These are phyloP conservation scores for Cladophialophora chaetospira DNA, from an alignment of 2,329 filamentous ascomycete species.

Conservation along the genomic window DNA sequence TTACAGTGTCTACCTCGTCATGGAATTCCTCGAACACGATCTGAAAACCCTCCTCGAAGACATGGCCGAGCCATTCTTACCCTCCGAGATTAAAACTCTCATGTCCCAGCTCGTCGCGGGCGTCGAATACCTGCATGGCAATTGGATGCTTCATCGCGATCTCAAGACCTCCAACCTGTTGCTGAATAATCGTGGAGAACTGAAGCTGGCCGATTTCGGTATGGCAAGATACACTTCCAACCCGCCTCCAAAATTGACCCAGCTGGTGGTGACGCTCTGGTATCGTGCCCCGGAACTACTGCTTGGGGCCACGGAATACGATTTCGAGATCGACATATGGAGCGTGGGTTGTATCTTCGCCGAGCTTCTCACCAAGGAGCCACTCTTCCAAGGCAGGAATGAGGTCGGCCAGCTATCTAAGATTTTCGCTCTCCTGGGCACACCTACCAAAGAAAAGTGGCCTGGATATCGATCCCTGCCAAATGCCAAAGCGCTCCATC, in stretches of 20 bases:
- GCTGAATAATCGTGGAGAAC: slow-evolving; percentile 88
- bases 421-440: slow-evolving; percentile 87
- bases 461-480: slow-evolving; percentile 83
- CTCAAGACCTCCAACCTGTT: slow-evolving; percentile 93
- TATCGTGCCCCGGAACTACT: slow-evolving; percentile 91
- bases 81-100: slow-evolving; percentile 89
- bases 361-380: slow-evolving; percentile 81
- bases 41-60: slow-evolving; percentile 89
- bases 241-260: slow-evolving; percentile 75
- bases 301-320: slow-evolving; percentile 76
- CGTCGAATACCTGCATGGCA: slow-evolving; percentile 79
- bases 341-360: slow-evolving; percentile 94
- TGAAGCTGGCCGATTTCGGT: slow-evolving; percentile 97
- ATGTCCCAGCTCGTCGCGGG: slow-evolving; percentile 79
- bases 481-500: slow-evolving; percentile 75
- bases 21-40: slow-evolving; percentile 97
- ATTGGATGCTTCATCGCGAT: slow-evolving; percentile 92
- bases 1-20: slow-evolving; percentile 81
- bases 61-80: slow-evolving; percentile 90
- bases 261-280: slow-evolving; percentile 95
- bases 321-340: slow-evolving; percentile 85
- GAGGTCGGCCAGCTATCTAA: slow-evolving; percentile 87
- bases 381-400: slow-evolving; percentile 83
- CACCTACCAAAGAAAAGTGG: slow-evolving; percentile 81
- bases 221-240: slow-evolving; percentile 90